These are phyloP conservation scores for Prunus campanulata DNA, from an alignment of 306 rosid genomes.

Conservation along the genomic window DNA sequence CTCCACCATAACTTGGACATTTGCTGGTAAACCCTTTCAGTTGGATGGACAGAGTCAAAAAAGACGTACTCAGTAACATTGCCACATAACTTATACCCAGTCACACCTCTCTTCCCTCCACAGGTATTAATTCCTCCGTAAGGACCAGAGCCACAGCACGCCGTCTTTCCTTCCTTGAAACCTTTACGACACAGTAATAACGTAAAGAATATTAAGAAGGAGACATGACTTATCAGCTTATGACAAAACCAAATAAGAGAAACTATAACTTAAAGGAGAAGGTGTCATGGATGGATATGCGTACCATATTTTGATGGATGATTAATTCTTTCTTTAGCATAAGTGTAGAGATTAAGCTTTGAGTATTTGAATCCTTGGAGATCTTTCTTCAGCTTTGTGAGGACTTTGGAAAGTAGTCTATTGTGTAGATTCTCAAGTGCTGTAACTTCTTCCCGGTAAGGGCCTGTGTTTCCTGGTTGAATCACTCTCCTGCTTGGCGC, in stretches of 20 bases:
- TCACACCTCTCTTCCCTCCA: constrained; percentile 45
- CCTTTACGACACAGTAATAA: constrained; percentile 2
- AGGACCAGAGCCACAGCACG: constrained; percentile 43
- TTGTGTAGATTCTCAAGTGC: constrained; percentile 43
- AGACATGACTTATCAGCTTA: too few relatives aligned
- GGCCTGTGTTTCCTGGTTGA: constrained; percentile 10
- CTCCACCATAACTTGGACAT: constrained; percentile 39
- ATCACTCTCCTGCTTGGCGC: constrained; percentile 27
- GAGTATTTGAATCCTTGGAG: constrained; percentile 46
- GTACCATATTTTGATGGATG: constrained; percentile 50
- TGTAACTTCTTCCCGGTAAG: constrained; percentile 27
- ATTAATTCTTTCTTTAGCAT: constrained; percentile 8
- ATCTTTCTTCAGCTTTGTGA: constrained; percentile 25
- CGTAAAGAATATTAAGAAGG: too few relatives aligned
- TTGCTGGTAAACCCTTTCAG: constrained; percentile 29
- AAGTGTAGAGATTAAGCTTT: constrained; percentile 12
- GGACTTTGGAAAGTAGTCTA: constrained; percentile 11
- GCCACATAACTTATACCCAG: constrained; percentile 37
- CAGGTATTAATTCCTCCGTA: constrained; percentile 22
- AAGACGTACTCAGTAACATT: constrained; percentile 35
- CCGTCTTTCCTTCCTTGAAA: constrained; percentile 31
- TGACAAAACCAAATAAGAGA: neutral
- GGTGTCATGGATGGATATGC: neutral
- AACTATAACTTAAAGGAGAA: neutral
- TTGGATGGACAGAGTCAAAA: constrained; percentile 49